phyloP scores from a whole-genome alignment of 495 filamentous ascomycete genomes.

The Chlorociboria aeruginascens region DNA sequence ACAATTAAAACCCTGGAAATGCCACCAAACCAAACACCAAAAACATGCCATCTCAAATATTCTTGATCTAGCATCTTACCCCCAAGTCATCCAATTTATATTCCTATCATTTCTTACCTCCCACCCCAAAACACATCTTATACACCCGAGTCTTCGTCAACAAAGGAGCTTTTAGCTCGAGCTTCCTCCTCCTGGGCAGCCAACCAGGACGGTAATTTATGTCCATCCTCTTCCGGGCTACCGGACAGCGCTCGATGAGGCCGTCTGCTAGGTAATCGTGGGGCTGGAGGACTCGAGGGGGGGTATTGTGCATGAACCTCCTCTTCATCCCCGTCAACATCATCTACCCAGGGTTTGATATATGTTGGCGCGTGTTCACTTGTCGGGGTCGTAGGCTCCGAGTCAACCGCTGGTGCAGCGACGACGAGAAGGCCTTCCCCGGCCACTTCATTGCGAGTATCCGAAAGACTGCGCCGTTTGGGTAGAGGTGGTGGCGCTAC shows the following conservation, averaged over 20 bases:
- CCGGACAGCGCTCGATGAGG: slow-evolving; percentile 11
- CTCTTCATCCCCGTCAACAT: slow-evolving; percentile 16
- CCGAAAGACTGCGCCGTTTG: slow-evolving; percentile 16
- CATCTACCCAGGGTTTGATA: slow-evolving; percentile 32
- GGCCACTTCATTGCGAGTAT: slow-evolving; percentile 8
- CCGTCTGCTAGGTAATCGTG: slow-evolving; percentile 13
- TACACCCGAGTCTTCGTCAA: slow-evolving; percentile 19
- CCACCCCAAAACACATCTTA: neutral
- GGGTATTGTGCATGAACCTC: neutral
- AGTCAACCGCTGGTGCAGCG: slow-evolving; percentile 40
- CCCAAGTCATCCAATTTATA: neutral
- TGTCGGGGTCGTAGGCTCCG: slow-evolving; percentile 43
- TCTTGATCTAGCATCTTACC: neutral
- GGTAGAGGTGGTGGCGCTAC: slow-evolving; percentile 29
- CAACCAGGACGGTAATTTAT: slow-evolving; percentile 18
- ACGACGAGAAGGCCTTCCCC: slow-evolving; percentile 45
- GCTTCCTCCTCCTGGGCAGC: slow-evolving; percentile 25
- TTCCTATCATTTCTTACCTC: neutral
- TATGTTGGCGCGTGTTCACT: slow-evolving; percentile 19
- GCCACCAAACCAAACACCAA: no score
- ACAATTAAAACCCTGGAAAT: no score
- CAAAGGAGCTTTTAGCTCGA: slow-evolving; percentile 20
- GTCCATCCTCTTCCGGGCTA: slow-evolving; percentile 20
- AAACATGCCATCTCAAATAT: no score
- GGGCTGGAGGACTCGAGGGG: neutral